Evolutionary conservation across 257 asterid genomes (phyloP).

Genomic region (Thymus mandschuricus): DNA sequence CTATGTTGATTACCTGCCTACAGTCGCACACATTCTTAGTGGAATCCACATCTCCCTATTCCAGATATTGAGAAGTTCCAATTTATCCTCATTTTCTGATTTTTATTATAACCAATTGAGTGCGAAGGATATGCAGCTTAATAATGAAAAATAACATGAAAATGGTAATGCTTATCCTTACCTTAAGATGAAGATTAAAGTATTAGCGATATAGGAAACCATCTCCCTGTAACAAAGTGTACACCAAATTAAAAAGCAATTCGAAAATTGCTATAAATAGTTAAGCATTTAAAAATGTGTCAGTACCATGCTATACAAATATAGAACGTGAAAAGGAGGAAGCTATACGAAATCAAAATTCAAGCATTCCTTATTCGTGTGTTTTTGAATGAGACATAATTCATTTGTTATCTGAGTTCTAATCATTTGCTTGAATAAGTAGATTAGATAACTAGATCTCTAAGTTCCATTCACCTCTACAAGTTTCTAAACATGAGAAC

Average conservation of each 20-base stretch:
- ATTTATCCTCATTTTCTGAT: background rate
- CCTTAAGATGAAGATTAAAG: slow-evolving; percentile 96
- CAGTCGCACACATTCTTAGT: no score
- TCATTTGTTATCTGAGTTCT: background rate
- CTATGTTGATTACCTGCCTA: no score
- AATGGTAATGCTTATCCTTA: slow-evolving; percentile 34
- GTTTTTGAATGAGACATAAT: background rate
- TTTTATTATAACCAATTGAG: slow-evolving; percentile 13
- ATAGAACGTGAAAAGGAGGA: background rate
- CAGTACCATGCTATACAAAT: slow-evolving; percentile 10
- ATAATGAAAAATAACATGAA: slow-evolving; percentile 2
- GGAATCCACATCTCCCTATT: background rate
- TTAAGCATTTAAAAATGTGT: slow-evolving; percentile 10
- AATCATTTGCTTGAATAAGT: slow-evolving; percentile 12
- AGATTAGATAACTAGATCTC: background rate
- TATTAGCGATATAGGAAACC: slow-evolving; percentile 94
- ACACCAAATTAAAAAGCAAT: slow-evolving; percentile 30
- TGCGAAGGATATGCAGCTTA: background rate
- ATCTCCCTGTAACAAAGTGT: slow-evolving; percentile 83
- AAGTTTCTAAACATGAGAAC: background rate
- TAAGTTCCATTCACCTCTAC: background rate
- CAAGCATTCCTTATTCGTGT: background rate
- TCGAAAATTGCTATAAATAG: slow-evolving; percentile 22
- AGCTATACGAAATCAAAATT: no score
- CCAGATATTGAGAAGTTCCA: background rate